Percentiles rank a stretch among this genome's conserved stretches.
These are phyloP conservation scores for Mimosa bimucronata DNA, from an alignment of 306 rosid genomes.

Conservation along the genomic window DNA sequence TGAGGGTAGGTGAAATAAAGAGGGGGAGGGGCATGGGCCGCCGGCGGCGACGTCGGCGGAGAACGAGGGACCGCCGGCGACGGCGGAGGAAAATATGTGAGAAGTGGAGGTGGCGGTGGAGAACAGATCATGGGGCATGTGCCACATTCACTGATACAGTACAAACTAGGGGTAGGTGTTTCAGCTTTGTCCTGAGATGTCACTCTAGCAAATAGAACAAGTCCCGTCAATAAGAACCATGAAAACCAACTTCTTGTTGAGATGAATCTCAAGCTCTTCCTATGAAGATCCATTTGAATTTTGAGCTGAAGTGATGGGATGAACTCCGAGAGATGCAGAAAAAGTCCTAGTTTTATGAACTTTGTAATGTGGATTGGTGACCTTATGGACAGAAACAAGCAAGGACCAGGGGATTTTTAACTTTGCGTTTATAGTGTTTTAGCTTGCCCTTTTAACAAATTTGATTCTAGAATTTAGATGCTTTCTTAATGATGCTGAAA, in stretches of 20 bases:
- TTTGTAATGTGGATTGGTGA: neutral
- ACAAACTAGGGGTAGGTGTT: constrained; percentile 41
- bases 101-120: constrained; percentile 62
- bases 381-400: constrained; percentile 32
- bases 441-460: constrained; percentile 42
- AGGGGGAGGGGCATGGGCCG: constrained; percentile 34
- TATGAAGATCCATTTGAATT: constrained; percentile 34
- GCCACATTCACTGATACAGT: constrained; percentile 74
- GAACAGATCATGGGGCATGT: constrained; percentile 83
- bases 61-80: constrained; percentile 42
- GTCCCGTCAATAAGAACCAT: constrained; percentile 42
- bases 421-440: constrained; percentile 10
- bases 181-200: constrained; percentile 45
- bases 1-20: constrained; percentile 27
- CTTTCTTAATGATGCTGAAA: constrained; percentile 57
- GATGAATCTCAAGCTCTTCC: constrained; percentile 27
- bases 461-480: constrained; percentile 44
- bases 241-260: constrained; percentile 28
- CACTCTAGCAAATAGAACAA: constrained; percentile 39
- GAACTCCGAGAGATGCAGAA: neutral
- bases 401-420: constrained; percentile 11
- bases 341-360: constrained; percentile 34
- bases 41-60: constrained; percentile 3
- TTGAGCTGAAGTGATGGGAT: constrained; percentile 20
- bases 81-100: constrained; percentile 48